These are phyloP conservation scores for Stachybotrys elegans DNA, from an alignment of 2,329 filamentous ascomycete species.

Conservation along the genomic window DNA sequence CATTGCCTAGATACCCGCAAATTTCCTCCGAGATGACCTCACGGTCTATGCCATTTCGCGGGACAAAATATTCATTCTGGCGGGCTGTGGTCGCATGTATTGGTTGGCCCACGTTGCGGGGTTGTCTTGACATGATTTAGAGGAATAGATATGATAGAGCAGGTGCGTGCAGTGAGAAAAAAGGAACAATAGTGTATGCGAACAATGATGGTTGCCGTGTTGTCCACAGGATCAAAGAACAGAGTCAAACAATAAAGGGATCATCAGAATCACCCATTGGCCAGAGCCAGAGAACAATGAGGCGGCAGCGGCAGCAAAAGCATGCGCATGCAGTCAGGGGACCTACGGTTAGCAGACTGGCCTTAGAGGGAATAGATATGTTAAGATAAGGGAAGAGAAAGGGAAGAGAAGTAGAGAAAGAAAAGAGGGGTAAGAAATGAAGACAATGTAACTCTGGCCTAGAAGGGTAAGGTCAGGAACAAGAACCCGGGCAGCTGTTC, in stretches of 20 bases:
- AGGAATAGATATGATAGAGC: too few species aligned
- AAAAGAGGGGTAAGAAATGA: too few species aligned
- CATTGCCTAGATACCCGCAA: conserved; percentile 77
- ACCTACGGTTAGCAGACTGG: too few species aligned
- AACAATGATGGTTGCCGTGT: conserved; percentile 8
- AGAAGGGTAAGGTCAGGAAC: too few species aligned
- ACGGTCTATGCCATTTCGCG: conserved; percentile 74
- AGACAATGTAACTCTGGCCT: too few species aligned
- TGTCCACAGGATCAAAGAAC: not conserved
- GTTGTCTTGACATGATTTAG: conserved; percentile 33
- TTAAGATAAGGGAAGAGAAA: conserved; percentile 7
- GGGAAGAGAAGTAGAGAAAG: conserved; percentile 1
- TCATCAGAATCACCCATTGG: too few species aligned
- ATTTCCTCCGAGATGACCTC: conserved; percentile 83
- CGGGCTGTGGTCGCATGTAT: conserved; percentile 35
- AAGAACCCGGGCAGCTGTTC: too few species aligned
- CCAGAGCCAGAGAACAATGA: not conserved
- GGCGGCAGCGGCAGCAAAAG: not conserved
- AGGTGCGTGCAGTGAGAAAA: conserved; percentile 1
- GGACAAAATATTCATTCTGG: conserved; percentile 76
- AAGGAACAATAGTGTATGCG: conserved; percentile 9
- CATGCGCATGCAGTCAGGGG: too few species aligned
- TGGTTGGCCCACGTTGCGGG: conserved; percentile 30
- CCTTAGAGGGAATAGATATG: too few species aligned
- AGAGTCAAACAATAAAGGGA: not conserved